Percentiles rank a stretch among this genome's conserved stretches.
phyloP scores from a whole-genome alignment of 495 filamentous ascomycete genomes.

The Hyaloscypha hepaticicola region DNA sequence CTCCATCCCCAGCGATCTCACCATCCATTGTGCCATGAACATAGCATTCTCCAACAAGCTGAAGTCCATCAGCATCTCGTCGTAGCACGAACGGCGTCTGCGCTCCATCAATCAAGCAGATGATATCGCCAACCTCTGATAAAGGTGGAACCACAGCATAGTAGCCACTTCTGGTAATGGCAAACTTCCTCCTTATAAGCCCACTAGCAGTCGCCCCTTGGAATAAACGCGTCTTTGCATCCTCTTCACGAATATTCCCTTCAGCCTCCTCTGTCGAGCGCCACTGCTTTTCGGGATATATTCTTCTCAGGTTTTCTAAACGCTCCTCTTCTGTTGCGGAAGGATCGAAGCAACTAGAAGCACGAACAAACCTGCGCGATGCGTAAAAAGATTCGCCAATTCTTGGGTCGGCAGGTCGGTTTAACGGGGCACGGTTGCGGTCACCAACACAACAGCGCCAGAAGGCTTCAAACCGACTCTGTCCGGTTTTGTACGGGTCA shows the following conservation, averaged over 20 bases:
- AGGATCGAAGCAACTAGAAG: neutral
- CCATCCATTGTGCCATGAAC: neutral
- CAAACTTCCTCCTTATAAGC: neutral
- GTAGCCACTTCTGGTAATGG: neutral
- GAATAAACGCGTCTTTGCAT: neutral
- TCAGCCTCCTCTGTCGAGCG: neutral
- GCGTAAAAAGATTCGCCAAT: neutral
- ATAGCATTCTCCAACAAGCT: no score
- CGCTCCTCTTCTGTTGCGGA: neutral
- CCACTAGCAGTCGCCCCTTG: neutral
- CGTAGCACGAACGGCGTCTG: neutral
- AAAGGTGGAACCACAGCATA: neutral
- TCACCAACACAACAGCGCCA: conserved; percentile 1
- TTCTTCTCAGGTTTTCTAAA: neutral
- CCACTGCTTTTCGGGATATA: neutral
- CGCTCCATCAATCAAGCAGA: neutral
- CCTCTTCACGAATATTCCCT: neutral
- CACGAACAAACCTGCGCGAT: neutral
- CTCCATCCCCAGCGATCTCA: neutral
- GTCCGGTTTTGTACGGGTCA: neutral
- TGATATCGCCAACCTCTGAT: neutral
- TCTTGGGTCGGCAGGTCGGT: neutral
- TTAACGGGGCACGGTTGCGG: neutral
- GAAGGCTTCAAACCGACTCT: conserved; percentile 1
- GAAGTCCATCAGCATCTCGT: neutral